A percentile compares a stretch with the other conserved stretches of the same genome.
Evolutionary conservation across 2,329 filamentous ascomycete genomes (phyloP).

Genomic region (Metarhizium sp.): DNA sequence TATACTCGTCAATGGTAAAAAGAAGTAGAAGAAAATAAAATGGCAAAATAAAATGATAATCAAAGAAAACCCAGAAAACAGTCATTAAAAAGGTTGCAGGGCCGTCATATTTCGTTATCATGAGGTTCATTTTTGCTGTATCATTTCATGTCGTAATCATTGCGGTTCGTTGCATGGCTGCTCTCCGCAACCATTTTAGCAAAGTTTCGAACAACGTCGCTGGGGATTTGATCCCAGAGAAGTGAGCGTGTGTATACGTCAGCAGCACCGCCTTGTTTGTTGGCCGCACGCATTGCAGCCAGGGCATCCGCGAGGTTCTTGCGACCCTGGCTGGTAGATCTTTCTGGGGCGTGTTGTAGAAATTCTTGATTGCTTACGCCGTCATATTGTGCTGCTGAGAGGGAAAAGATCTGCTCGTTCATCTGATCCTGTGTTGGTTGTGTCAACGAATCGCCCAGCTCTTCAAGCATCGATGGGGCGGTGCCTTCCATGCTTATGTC

Average conservation of each 20-base stretch:
- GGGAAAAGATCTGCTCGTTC: slow-evolving; percentile 77
- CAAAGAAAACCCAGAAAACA: slow-evolving; percentile 12
- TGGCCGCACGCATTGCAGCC: slow-evolving; percentile 62
- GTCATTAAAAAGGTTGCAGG: slow-evolving; percentile 15
- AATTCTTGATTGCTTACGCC: slow-evolving; percentile 61
- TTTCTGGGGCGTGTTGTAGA: slow-evolving; percentile 45
- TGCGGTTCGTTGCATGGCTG: slow-evolving; percentile 33
- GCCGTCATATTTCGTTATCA: slow-evolving; percentile 24
- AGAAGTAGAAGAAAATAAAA: background rate
- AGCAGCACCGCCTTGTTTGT: slow-evolving; percentile 60
- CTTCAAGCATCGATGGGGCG: slow-evolving; percentile 52
- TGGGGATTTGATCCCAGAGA: slow-evolving; percentile 88
- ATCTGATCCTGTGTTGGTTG: slow-evolving; percentile 76
- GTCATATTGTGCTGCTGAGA: slow-evolving; percentile 83
- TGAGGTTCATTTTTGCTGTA: slow-evolving; percentile 21
- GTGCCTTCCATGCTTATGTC: slow-evolving; percentile 26
- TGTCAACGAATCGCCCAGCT: slow-evolving; percentile 59
- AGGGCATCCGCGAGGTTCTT: slow-evolving; percentile 74
- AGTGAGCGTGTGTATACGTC: slow-evolving; percentile 90
- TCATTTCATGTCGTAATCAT: slow-evolving; percentile 26
- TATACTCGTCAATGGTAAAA: background rate
- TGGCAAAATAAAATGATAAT: slow-evolving; percentile 1
- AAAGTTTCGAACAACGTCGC: slow-evolving; percentile 87
- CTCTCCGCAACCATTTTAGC: slow-evolving; percentile 76
- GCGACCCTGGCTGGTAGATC: slow-evolving; percentile 51